phyloP scores from a whole-genome alignment of 1,139 yeast genomes.

The Komagataea norvegica region DNA sequence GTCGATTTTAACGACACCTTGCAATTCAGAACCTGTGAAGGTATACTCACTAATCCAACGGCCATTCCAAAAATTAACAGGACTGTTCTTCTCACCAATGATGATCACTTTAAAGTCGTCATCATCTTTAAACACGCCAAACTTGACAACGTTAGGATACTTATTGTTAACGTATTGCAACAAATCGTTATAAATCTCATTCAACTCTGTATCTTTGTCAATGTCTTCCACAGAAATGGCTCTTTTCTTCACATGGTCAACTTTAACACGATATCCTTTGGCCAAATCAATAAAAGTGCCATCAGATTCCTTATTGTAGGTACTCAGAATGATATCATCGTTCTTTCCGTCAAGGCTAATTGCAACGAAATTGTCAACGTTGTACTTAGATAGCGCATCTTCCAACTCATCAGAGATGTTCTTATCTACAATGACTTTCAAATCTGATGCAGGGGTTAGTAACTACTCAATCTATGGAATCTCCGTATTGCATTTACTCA shows the following conservation, averaged over 20 bases:
- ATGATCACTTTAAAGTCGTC: constrained; percentile 47
- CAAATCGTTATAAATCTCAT: constrained; percentile 25
- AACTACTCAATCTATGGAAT: too few species aligned
- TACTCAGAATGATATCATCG: constrained; percentile 36
- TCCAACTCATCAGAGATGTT: constrained; percentile 29
- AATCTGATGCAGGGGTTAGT: constrained; percentile 17
- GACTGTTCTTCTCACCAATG: constrained; percentile 69
- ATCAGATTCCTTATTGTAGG: constrained; percentile 36
- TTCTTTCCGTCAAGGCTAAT: constrained; percentile 33
- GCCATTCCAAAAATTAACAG: constrained; percentile 84
- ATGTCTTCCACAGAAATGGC: constrained; percentile 50
- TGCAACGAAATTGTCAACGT: constrained; percentile 37
- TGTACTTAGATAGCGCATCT: constrained; percentile 39
- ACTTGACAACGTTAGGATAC: constrained; percentile 41
- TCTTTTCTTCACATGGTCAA: constrained; percentile 47
- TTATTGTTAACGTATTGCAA: constrained; percentile 37
- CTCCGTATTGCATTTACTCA: constrained; percentile 5
- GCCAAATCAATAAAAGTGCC: constrained; percentile 45
- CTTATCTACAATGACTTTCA: constrained; percentile 33
- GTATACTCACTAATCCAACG: constrained; percentile 75
- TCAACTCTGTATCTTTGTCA: constrained; percentile 23
- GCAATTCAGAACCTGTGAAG: constrained; percentile 35
- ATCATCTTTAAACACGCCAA: constrained; percentile 35
- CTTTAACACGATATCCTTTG: constrained; percentile 48
- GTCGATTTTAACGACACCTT: constrained; percentile 60